Conservation (phyloP, 345 rosid genomes). For the Nasturtium officinale region DNA sequence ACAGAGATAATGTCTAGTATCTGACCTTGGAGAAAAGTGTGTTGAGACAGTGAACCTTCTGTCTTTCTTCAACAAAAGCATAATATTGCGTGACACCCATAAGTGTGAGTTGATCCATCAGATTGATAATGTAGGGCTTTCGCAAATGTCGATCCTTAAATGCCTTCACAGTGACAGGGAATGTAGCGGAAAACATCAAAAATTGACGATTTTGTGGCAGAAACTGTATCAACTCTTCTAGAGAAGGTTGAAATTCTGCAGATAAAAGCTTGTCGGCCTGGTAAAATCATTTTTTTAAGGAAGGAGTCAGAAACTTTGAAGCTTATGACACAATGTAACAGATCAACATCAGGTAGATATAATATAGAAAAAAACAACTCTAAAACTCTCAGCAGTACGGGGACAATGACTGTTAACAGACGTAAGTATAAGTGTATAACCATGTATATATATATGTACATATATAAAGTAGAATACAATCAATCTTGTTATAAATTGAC, state of each 20-base stretch:
- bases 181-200: constrained; percentile 98
- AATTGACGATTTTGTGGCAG: constrained; percentile 84
- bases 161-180: constrained; percentile 97
- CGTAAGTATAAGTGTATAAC: not conserved
- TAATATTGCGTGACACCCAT: constrained; percentile 95
- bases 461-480: not conserved
- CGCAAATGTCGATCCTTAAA: constrained; percentile 88
- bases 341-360: constrained; percentile 1
- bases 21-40: constrained; percentile 97
- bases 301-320: constrained; percentile 49
- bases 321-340: constrained; percentile 25
- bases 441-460: not conserved
- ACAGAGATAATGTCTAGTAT: not conserved
- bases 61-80: constrained; percentile 99
- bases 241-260: constrained; percentile 95
- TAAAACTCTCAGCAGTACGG: not conserved
- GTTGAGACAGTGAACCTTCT: constrained; percentile 99
- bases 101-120: constrained; percentile 98
- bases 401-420: not conserved
- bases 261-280: constrained; percentile 99
- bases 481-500: not conserved
- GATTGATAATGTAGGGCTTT: constrained; percentile 89
- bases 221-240: constrained; percentile 90
- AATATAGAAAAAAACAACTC: constrained; percentile 6
- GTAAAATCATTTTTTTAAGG: constrained; percentile 24